Conservation (phyloP, 1,284 basidiomycete species). For the Meripilus lineatus region DNA sequence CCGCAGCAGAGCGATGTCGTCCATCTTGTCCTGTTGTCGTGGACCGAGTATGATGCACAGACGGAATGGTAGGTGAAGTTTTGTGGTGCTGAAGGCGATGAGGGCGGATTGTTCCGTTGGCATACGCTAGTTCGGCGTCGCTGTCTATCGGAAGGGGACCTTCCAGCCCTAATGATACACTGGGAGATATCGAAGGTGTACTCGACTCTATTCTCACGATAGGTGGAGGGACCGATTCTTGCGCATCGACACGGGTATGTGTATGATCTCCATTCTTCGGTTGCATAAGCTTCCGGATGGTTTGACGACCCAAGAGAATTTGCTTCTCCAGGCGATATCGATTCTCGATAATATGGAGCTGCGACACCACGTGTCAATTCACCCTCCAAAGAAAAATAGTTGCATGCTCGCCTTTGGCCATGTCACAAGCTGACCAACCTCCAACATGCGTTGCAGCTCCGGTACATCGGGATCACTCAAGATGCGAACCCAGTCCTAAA, state of each 20-base stretch:
- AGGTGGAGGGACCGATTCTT: slow-evolving; percentile 19
- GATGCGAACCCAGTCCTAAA: slow-evolving; percentile 81
- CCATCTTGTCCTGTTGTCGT: background rate
- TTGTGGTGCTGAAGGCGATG: slow-evolving; percentile 1
- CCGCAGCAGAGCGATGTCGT: slow-evolving; percentile 10
- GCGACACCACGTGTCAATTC: background rate
- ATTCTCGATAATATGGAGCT: slow-evolving; percentile 92
- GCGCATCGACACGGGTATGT: slow-evolving; percentile 15
- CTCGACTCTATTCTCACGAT: slow-evolving; percentile 20
- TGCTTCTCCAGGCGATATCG: slow-evolving; percentile 76
- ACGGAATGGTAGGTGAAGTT: slow-evolving; percentile 3
- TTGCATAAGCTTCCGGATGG: slow-evolving; percentile 53
- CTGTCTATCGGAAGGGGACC: slow-evolving; percentile 54
- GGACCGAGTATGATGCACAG: background rate
- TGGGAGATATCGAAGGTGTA: slow-evolving; percentile 9
- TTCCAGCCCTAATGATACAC: slow-evolving; percentile 37
- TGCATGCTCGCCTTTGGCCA: slow-evolving; percentile 77
- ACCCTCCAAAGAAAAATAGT: slow-evolving; percentile 1
- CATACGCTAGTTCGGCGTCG: slow-evolving; percentile 36
- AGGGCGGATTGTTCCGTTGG: slow-evolving; percentile 26
- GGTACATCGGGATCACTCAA: slow-evolving; percentile 79
- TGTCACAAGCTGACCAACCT: slow-evolving; percentile 84
- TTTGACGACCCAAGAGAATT: slow-evolving; percentile 76
- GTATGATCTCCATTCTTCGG: slow-evolving; percentile 21
- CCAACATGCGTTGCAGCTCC: slow-evolving; percentile 81